phyloP scores from a whole-genome alignment of 2,329 filamentous ascomycete genomes.

The Ceratocystis smalleyi region DNA sequence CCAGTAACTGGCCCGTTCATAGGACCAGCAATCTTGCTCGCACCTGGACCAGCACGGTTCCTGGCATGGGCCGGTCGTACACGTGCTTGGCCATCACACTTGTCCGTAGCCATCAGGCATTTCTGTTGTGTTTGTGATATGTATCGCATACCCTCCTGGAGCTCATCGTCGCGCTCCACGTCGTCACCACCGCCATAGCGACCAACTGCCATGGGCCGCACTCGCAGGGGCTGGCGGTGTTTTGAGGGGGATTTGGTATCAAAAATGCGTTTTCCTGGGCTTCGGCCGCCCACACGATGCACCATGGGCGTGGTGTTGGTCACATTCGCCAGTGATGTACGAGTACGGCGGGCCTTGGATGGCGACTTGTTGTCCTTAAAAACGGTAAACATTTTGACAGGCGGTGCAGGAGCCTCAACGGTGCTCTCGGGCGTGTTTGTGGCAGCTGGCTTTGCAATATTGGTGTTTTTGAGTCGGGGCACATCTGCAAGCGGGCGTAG shows the following conservation, averaged over 20 bases:
- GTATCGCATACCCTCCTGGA: constrained; percentile 69
- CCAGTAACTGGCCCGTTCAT: constrained; percentile 7
- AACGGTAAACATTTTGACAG: constrained; percentile 70
- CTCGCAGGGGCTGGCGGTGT: constrained; percentile 8
- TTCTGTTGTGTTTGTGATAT: constrained; percentile 86
- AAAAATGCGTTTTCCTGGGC: constrained; percentile 9
- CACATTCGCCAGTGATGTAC: constrained; percentile 2
- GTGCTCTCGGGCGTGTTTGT: constrained; percentile 21
- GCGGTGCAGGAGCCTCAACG: constrained; percentile 46
- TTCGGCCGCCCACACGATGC: not conserved
- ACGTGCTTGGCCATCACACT: constrained; percentile 7
- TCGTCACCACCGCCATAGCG: constrained; percentile 33
- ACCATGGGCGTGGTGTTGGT: constrained; percentile 9
- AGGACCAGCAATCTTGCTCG: not conserved
- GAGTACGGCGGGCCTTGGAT: constrained; percentile 22
- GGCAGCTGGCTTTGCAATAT: constrained; percentile 12
- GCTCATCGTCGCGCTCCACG: constrained; percentile 48
- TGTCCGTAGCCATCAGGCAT: constrained; percentile 23
- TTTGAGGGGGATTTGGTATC: constrained; percentile 12
- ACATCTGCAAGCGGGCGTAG: constrained; percentile 47
- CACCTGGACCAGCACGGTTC: not conserved
- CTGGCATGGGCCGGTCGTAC: not conserved
- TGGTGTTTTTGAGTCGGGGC: not conserved
- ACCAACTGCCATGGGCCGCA: not conserved
- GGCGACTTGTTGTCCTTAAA: constrained; percentile 54